These are phyloP conservation scores for Fistulinella prunicolor DNA, from an alignment of 768 basidiomycete species.

Conservation along the genomic window DNA sequence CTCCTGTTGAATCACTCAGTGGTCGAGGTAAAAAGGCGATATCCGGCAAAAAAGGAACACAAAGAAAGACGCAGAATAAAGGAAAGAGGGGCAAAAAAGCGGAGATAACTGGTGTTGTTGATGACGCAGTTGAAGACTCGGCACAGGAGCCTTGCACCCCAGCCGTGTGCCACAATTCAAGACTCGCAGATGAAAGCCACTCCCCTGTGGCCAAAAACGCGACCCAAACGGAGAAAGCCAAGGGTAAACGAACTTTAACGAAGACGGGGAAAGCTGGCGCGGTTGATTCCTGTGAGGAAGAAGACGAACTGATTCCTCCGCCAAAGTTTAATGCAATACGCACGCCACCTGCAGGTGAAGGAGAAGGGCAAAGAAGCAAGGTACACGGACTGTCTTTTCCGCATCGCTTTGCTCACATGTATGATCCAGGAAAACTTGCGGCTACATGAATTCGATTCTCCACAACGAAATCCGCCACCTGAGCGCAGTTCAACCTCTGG, in stretches of 20 bases:
- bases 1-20: not conserved
- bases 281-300: conserved; percentile 27
- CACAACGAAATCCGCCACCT: not conserved
- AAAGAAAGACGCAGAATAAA: conserved; percentile 17
- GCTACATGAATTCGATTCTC: conserved; percentile 2
- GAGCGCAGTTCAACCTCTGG: conserved; percentile 12
- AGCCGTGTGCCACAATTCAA: conserved; percentile 3
- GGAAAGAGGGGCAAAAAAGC: conserved; percentile 31
- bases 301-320: conserved; percentile 10
- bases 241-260: conserved; percentile 6
- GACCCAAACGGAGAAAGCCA: conserved; percentile 20
- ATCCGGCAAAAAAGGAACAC: conserved; percentile 22
- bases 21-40: conserved; percentile 11
- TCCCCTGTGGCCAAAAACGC: not conserved
- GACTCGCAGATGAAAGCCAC: not conserved
- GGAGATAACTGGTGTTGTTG: conserved; percentile 10
- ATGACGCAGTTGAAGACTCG: conserved; percentile 7
- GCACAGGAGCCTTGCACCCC: not conserved
- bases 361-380: conserved; percentile 13
- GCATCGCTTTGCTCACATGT: not conserved
- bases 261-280: conserved; percentile 32
- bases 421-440: conserved; percentile 13
- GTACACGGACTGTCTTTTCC: conserved; percentile 2
- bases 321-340: not conserved
- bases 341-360: conserved; percentile 1